Conservation (phyloP, 306 rosid genomes). For the Medicago lupulina region DNA sequence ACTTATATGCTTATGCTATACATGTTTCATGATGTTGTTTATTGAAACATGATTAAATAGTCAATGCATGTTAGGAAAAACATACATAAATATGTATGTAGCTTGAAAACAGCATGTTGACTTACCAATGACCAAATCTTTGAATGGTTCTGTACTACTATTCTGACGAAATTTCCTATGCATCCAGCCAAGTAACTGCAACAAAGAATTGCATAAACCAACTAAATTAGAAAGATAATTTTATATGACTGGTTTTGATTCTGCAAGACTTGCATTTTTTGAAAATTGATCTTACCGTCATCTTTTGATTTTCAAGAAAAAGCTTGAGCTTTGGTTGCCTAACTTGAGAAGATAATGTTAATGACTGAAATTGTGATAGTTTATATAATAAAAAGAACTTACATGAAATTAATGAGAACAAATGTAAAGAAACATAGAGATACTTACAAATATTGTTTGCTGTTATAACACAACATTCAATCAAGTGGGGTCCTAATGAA, state of each 20-base stretch:
- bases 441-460: conserved; percentile 63
- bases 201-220: conserved; percentile 44
- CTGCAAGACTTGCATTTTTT: conserved; percentile 16
- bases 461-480: conserved; percentile 48
- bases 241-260: conserved; percentile 3
- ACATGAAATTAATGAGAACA: conserved; percentile 46
- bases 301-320: conserved; percentile 53
- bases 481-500: conserved; percentile 63
- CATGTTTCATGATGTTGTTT: too few relatives aligned
- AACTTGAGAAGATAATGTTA: conserved; percentile 45
- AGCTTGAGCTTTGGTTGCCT: conserved; percentile 42
- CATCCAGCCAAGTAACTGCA: conserved; percentile 96
- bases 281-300: conserved; percentile 68
- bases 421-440: conserved; percentile 61
- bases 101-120: background rate
- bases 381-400: conserved; percentile 48
- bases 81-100: too few relatives aligned
- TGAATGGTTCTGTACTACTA: conserved; percentile 64
- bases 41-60: too few relatives aligned
- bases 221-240: conserved; percentile 26
- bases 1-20: background rate
- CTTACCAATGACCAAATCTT: conserved; percentile 81
- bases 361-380: conserved; percentile 43
- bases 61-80: background rate
- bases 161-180: conserved; percentile 92